Base-by-base conservation (phyloP, 345 rosid genomes). In the Hirschfeldia incana region DNA sequence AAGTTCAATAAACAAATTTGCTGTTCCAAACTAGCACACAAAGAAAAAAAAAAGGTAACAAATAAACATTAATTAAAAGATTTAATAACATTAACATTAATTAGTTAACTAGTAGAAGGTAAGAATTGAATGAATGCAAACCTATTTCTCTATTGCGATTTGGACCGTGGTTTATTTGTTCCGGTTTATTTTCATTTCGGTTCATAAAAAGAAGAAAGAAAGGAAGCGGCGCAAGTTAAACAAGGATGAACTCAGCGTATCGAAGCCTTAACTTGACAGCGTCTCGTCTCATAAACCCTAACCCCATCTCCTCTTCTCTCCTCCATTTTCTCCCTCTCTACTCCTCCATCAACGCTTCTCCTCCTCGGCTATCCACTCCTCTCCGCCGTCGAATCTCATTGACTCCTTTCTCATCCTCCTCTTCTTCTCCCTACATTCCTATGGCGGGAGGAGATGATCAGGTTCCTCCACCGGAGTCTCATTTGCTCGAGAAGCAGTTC, bases 401-500 rank as follows among this genome's bases (percentile, higher is more conserved):
- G 3, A 27, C 33, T 7, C 70, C 34, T 72, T 72, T 15, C 27
- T 39, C 49, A 15, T 51, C 76, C 5, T 62, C 72, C 1, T 9
- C 77, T 27, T 36, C 81, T 0, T 73, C 82, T 26, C 42, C 37
- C 46, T 0, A 65, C 70, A 46, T 70, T 78, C 79, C 89, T 32
- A 94, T 94, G 97, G 84, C 87, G 16, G 83, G 79, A 75, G 82
- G 84, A 36, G 91, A 80, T 5, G 77, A 67, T 12, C 64, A 74
- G 55, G 80, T 78, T 60, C 77, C 72, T 11, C 44, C 53, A 37
- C 67, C 34, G 5, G 64, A 84, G 5, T 76, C 85, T 66, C 79
- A 67, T 37, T 64, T 79, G 8, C 83, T 95, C 12, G 95, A 90
- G 85, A 86, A 83, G 74, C 98, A 95, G 86, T 95, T 95, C 84